Evolutionary conservation across 768 basidiomycete species (phyloP).

Genomic region (Xanthoconium purpureum): DNA sequence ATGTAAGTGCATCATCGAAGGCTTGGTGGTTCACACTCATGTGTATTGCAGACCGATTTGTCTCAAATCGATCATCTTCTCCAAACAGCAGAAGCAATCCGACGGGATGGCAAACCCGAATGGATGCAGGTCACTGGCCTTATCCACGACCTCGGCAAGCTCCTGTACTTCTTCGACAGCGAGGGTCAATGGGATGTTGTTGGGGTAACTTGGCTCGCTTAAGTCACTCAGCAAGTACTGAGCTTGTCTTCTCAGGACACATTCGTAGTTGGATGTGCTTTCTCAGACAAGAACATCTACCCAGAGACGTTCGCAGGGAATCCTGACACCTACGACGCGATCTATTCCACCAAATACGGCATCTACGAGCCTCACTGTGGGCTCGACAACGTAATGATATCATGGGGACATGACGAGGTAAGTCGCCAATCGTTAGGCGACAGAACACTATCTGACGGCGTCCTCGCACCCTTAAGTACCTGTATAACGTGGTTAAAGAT

Average conservation of each 20-base stretch:
- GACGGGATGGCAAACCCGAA: slow-evolving; percentile 81
- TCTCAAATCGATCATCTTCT: slow-evolving; percentile 90
- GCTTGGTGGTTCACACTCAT: slow-evolving; percentile 8
- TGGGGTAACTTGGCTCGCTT: slow-evolving; percentile 49
- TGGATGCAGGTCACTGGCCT: slow-evolving; percentile 92
- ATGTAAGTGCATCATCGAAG: slow-evolving; percentile 40
- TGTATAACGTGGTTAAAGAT: slow-evolving; percentile 80
- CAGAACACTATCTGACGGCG: slow-evolving; percentile 1
- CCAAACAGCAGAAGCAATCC: slow-evolving; percentile 89
- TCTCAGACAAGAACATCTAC: slow-evolving; percentile 81
- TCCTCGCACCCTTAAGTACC: slow-evolving; percentile 48
- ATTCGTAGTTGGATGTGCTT: slow-evolving; percentile 81
- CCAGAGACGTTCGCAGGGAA: slow-evolving; percentile 74
- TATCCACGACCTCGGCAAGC: slow-evolving; percentile 87
- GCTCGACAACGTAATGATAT: slow-evolving; percentile 83
- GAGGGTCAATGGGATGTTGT: slow-evolving; percentile 96
- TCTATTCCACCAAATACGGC: slow-evolving; percentile 70
- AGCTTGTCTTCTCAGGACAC: slow-evolving; percentile 47
- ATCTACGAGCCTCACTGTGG: slow-evolving; percentile 79
- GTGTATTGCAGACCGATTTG: slow-evolving; percentile 52
- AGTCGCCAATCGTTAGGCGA: slow-evolving; percentile 19
- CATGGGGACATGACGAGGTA: slow-evolving; percentile 91
- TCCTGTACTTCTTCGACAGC: slow-evolving; percentile 79
- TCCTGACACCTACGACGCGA: slow-evolving; percentile 60
- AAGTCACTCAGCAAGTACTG: neutral